These are phyloP conservation scores for Mucor piriformis DNA, from an alignment of 371 early-diverging fungal species.

Conservation along the genomic window DNA sequence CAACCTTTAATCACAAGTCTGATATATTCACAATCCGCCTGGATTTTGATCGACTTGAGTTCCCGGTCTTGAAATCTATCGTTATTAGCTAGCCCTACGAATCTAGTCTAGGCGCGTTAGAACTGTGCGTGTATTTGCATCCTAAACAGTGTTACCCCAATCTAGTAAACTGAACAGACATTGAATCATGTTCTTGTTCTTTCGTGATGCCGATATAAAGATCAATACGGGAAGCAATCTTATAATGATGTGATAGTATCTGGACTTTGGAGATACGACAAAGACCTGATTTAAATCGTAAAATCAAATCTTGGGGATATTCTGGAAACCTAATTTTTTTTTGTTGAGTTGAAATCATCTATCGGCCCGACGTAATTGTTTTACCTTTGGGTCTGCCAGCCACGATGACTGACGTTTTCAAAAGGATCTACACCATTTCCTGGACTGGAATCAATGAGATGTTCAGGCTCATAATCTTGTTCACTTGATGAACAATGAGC, in stretches of 20 bases:
- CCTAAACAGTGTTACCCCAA: conserved; percentile 41
- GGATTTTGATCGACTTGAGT: conserved; percentile 74
- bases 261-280: conserved; percentile 71
- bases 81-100: conserved; percentile 41
- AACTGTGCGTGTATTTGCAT: background rate
- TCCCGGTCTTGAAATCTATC: conserved; percentile 59
- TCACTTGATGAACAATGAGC: conserved; percentile 41
- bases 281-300: conserved; percentile 60
- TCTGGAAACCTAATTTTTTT: conserved; percentile 46
- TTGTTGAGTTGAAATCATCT: background rate
- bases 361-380: background rate
- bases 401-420: conserved; percentile 30
- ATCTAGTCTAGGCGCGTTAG: conserved; percentile 15
- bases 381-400: conserved; percentile 55
- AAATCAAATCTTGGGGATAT: conserved; percentile 74
- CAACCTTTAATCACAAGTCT: conserved; percentile 71
- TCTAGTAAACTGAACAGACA: conserved; percentile 42
- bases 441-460: conserved; percentile 30
- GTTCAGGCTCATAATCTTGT: conserved; percentile 35
- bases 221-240: conserved; percentile 76
- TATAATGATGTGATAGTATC: conserved; percentile 79
- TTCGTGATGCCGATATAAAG: conserved; percentile 61
- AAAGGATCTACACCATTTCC: conserved; percentile 13
- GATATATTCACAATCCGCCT: conserved; percentile 71
- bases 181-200: conserved; percentile 27